These are phyloP conservation scores for Hemileccinum rubropunctum DNA, from an alignment of 768 basidiomycete genomes.

Conservation along the genomic window DNA sequence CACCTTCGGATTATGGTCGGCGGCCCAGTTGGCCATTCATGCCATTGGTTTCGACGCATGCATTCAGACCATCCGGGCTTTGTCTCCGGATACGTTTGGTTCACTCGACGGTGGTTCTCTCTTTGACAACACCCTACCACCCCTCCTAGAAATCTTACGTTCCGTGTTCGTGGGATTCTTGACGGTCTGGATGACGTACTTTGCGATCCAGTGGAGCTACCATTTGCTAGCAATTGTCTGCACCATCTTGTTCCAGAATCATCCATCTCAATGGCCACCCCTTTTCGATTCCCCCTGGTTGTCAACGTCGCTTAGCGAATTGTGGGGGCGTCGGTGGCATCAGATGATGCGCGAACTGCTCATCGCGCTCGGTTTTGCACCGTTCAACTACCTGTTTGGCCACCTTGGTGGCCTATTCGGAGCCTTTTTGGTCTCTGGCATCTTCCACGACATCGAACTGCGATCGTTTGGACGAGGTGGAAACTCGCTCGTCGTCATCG, in stretches of 20 bases:
- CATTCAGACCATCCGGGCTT: slow-evolving; percentile 13
- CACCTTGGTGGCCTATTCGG: slow-evolving; percentile 50
- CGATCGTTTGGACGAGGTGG: slow-evolving; percentile 55
- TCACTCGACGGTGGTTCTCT: slow-evolving; percentile 35
- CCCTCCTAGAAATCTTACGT: slow-evolving; percentile 33
- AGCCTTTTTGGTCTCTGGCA: slow-evolving; percentile 54
- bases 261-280: slow-evolving; percentile 57
- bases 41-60: slow-evolving; percentile 10
- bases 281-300: slow-evolving; percentile 55
- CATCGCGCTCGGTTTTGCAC: slow-evolving; percentile 44
- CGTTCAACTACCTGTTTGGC: slow-evolving; percentile 45
- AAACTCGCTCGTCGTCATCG: slow-evolving; percentile 39
- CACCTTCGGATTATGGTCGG: slow-evolving; percentile 14
- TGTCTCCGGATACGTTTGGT: slow-evolving; percentile 40
- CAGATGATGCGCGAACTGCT: slow-evolving; percentile 59
- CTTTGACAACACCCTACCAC: slow-evolving; percentile 33
- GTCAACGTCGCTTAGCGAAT: slow-evolving; percentile 53
- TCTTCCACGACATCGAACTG: slow-evolving; percentile 54
- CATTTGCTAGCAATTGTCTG: slow-evolving; percentile 41
- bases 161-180: slow-evolving; percentile 43
- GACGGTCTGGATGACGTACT: slow-evolving; percentile 44
- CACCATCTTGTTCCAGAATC: slow-evolving; percentile 44
- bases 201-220: slow-evolving; percentile 43
- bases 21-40: neutral
- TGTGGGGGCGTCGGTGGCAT: slow-evolving; percentile 67